These are phyloP conservation scores for Angophora floribunda DNA, from an alignment of 345 rosid species.

Conservation along the genomic window DNA sequence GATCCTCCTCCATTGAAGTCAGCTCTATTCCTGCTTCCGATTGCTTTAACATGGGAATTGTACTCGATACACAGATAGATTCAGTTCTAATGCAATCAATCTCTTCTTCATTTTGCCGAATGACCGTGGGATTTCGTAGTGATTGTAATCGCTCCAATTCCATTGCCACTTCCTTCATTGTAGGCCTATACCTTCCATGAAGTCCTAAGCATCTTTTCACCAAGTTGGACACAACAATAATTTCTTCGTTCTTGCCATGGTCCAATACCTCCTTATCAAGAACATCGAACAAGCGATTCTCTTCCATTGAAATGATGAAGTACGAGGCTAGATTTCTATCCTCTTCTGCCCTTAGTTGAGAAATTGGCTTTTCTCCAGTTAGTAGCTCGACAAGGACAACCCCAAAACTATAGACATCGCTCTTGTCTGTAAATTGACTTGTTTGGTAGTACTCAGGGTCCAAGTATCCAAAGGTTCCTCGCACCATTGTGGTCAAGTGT, in stretches of 20 bases:
- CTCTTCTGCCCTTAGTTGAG: neutral
- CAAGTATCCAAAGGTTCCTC: neutral
- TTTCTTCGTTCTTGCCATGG: neutral
- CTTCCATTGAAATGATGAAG: neutral
- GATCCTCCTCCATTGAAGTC: neutral
- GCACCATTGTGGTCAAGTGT: neutral
- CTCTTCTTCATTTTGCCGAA: neutral
- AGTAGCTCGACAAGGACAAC: neutral
- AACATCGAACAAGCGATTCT: neutral
- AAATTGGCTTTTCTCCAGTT: neutral
- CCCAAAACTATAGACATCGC: neutral
- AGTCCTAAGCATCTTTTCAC: fast-evolving
- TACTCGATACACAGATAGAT: neutral
- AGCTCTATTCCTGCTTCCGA: neutral
- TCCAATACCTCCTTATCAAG: neutral
- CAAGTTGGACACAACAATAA: neutral
- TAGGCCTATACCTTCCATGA: neutral
- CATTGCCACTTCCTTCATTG: neutral
- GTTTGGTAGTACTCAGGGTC: neutral
- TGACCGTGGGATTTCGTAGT: neutral
- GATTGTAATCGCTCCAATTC: neutral
- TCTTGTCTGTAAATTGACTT: neutral
- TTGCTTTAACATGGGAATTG: neutral
- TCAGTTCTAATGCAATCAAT: neutral
- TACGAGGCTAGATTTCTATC: neutral